Evolutionary conservation across 495 filamentous ascomycete species (phyloP), one percentile per base, ranked within the genome.

Genomic region (Penicillium nucicola): DNA sequence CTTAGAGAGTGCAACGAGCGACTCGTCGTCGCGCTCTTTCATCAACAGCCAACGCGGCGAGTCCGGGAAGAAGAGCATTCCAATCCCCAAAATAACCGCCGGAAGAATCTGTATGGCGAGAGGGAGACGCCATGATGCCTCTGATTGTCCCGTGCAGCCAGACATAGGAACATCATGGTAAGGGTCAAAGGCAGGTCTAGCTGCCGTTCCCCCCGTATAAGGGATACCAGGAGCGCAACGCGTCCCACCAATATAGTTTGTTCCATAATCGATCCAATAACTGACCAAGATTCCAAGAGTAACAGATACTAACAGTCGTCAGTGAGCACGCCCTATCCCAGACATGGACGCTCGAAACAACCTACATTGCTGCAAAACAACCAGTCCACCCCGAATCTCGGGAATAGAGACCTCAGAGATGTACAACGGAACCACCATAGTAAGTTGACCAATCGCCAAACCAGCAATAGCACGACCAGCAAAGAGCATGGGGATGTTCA

Each of bases 31-130:
- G 20, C 87, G 85, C 34, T 78, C 72, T 55, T 89, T 85, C 66
- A 90, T 85, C 15, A 88, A 64, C 1, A 92, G 71, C 88, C 88
- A 91, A 52, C 88, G 80, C 0, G 89, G 89, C 1, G 88, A 89
- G 66, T 89, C 89, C 1, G 88, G 89, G 81, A 93, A 79, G 65
- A 89, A 90, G 19, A 86, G 51, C 74, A 90, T 90, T n/a, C 88
- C 87, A 18, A 76, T 58, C 6, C 84, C 80, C 2, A 89, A 70
- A 15, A 85, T 64, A 0, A 81, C 45, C 0, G 84, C 83, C 0
- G 85, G 84, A 7, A 75, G 60, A 33, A 86, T 74, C 51, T 88
- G 84, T 7, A 86, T 62, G 44, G 78, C 81, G 31, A 85, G 80
- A 0, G 86, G 84, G 1, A 84, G 66, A 9, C 87, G 78, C 87